Conservation (phyloP, 257 asterid genomes). For the Voacanga thouarsii region DNA sequence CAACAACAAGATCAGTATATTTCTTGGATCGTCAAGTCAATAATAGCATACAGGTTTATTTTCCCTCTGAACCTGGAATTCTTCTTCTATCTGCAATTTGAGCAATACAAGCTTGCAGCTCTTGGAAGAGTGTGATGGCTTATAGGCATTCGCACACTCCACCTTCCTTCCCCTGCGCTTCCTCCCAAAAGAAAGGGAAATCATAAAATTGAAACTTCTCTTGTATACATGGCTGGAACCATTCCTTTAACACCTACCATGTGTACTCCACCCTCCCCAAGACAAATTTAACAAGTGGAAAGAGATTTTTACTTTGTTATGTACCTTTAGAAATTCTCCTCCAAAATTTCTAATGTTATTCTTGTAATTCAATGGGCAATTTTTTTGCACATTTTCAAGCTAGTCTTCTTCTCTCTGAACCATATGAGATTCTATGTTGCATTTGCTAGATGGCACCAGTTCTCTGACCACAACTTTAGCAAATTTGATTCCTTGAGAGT, state of each 20-base stretch:
- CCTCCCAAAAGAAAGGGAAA: neutral
- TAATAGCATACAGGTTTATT: constrained; percentile 79
- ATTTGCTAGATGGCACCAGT: neutral
- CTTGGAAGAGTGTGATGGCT: neutral
- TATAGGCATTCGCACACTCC: neutral
- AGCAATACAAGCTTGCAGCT: neutral
- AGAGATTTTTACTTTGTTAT: neutral
- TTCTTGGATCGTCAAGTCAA: constrained; percentile 83
- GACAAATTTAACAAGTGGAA: neutral
- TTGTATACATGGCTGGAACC: neutral
- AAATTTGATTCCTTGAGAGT: neutral
- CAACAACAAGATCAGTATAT: constrained; percentile 72
- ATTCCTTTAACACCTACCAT: neutral
- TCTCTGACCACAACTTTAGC: neutral
- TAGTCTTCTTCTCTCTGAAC: neutral
- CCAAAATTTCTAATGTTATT: neutral
- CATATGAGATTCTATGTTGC: neutral
- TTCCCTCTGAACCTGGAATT: constrained; percentile 13
- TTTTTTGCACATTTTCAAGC: neutral
- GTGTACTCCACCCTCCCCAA: neutral
- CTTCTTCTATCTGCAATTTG: neutral
- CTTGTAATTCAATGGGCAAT: neutral
- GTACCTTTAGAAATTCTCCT: neutral
- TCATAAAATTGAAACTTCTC: neutral
- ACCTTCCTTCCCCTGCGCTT: neutral